These are phyloP conservation scores for Amoebophrya sp. DNA, from an alignment of 169 alveolate genomes.

Conservation along the genomic window DNA sequence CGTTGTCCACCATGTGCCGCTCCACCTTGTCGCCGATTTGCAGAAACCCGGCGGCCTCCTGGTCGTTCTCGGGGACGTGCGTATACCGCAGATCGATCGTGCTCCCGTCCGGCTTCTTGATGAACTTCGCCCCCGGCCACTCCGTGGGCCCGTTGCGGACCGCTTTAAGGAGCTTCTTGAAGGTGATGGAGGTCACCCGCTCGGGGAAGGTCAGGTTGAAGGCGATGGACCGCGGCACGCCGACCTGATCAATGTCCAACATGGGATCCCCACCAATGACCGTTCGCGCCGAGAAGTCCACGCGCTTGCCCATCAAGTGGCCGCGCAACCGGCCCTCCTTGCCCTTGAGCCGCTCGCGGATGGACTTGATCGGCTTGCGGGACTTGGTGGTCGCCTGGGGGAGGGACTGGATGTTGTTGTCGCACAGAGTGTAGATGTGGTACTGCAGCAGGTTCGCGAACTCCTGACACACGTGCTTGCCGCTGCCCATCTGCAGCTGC, in stretches of 20 bases:
- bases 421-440: conserved; percentile 92
- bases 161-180: conserved; percentile 67
- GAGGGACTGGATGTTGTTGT: conserved; percentile 93
- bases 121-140: conserved; percentile 98
- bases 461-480: conserved; percentile 83
- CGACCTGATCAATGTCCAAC: conserved; percentile 87
- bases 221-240: conserved; percentile 98
- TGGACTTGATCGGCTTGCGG: conserved; percentile 94
- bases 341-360: conserved; percentile 96
- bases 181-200: conserved; percentile 94
- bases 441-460: conserved; percentile 83
- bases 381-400: conserved; percentile 91
- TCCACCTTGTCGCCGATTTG: conserved; percentile 56
- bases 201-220: conserved; percentile 97
- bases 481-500: conserved; percentile 81
- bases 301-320: conserved; percentile 99
- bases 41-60: not conserved
- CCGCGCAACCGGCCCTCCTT: conserved; percentile 99
- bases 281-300: conserved; percentile 98
- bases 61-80: not conserved
- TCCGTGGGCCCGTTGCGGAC: conserved; percentile 94
- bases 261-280: conserved; percentile 99
- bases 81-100: conserved; percentile 35
- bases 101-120: conserved; percentile 89
- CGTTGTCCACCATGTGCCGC: conserved; percentile 97